Evolutionary conservation across 148 eudicot genomes (phyloP).

Genomic region (Rheum nobile): DNA sequence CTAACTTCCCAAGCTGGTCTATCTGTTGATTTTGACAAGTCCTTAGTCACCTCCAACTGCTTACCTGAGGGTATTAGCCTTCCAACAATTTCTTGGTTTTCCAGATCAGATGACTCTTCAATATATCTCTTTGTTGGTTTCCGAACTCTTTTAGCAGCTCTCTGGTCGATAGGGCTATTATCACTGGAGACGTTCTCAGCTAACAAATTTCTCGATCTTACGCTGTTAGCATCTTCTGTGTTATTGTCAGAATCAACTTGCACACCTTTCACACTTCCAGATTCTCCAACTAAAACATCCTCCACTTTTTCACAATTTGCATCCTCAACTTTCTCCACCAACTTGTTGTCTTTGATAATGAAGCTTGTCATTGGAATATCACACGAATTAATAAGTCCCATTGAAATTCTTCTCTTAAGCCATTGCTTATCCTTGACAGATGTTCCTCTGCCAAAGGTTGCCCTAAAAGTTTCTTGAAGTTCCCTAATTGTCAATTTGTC

Average conservation of each 20-base stretch:
- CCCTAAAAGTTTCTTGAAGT: conserved; percentile 91
- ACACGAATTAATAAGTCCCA: conserved; percentile 94
- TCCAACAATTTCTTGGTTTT: conserved; percentile 31
- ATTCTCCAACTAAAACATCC: conserved; percentile 19
- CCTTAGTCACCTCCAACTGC: conserved; percentile 21
- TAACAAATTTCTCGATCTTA: conserved; percentile 21
- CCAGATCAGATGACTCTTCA: conserved; percentile 77
- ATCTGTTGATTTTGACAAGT: conserved; percentile 20
- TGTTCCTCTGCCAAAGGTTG: conserved; percentile 91
- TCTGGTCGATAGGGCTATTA: conserved; percentile 38
- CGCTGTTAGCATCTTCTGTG: conserved; percentile 19
- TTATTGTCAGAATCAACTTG: conserved; percentile 17
- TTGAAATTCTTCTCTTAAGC: conserved; percentile 89
- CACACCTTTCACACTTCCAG: conserved; percentile 29
- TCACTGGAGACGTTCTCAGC: conserved; percentile 22
- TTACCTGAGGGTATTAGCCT: conserved; percentile 30
- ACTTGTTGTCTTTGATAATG: conserved; percentile 38
- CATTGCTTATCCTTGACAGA: conserved; percentile 88
- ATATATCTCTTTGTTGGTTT: conserved; percentile 91
- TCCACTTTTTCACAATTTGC: conserved; percentile 22
- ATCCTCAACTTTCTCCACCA: conserved; percentile 34
- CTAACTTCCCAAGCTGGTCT: conserved; percentile 26
- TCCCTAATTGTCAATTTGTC: conserved; percentile 70
- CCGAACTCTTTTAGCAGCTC: conserved; percentile 68
- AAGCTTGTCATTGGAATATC: conserved; percentile 62